Evolutionary conservation across 2,329 filamentous ascomycete genomes (phyloP).

Genomic region (Aspergillus melleus): DNA sequence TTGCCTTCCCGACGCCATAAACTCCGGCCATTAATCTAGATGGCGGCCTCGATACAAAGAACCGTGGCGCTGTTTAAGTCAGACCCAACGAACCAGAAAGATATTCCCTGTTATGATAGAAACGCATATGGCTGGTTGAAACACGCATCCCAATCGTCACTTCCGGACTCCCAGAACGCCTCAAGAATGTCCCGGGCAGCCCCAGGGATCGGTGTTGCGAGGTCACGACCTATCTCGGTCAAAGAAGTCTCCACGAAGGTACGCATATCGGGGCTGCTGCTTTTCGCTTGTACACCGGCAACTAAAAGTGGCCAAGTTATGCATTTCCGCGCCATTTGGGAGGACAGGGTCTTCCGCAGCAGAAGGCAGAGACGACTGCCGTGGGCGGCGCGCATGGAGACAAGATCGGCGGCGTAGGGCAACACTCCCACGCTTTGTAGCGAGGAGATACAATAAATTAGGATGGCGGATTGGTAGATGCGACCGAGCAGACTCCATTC

Average conservation of each 20-base stretch:
- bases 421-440: conserved; percentile 5
- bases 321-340: conserved; percentile 1
- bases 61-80: no score
- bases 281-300: conserved; percentile 1
- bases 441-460: conserved; percentile 8
- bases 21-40: background rate
- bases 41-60: background rate
- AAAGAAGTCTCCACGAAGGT: background rate
- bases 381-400: background rate
- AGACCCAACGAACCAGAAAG: background rate
- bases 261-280: background rate
- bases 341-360: background rate
- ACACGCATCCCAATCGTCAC: conserved; percentile 4
- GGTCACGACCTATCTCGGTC: background rate
- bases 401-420: background rate
- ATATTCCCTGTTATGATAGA: conserved; percentile 3
- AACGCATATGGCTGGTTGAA: conserved; percentile 6
- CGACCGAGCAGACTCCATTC: conserved; percentile 6
- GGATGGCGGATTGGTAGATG: conserved; percentile 8
- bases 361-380: background rate
- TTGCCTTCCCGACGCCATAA: no score
- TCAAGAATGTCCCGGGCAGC: background rate
- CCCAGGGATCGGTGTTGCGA: background rate
- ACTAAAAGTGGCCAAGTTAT: conserved; percentile 9
- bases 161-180: conserved; percentile 4